phyloP scores from a whole-genome alignment of 2,329 filamentous ascomycete genomes.

The Mycosphaerella arachidis region DNA sequence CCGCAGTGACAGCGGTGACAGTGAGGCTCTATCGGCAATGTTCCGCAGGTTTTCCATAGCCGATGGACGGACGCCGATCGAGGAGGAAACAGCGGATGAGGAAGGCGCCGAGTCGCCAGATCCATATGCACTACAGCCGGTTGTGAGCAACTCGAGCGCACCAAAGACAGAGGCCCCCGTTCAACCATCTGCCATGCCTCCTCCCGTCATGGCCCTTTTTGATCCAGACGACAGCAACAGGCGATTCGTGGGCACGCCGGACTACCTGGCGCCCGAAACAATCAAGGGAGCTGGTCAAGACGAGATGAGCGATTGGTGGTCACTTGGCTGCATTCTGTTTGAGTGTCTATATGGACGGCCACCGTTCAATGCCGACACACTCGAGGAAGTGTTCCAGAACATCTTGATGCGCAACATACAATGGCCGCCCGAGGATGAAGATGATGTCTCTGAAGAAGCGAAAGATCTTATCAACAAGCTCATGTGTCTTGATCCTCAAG shows the following conservation, averaged over 20 bases:
- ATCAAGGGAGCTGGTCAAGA: slow-evolving; percentile 94
- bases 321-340: slow-evolving; percentile 95
- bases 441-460: slow-evolving; percentile 73
- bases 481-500: slow-evolving; percentile 75
- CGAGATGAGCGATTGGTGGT: slow-evolving; percentile 99
- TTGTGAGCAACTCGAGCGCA: slow-evolving; percentile 47
- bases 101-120: slow-evolving; percentile 66
- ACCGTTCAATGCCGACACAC: slow-evolving; percentile 84
- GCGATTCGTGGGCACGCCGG: slow-evolving; percentile 91
- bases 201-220: slow-evolving; percentile 88
- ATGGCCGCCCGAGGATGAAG: slow-evolving; percentile 81
- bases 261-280: slow-evolving; percentile 94
- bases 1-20: slow-evolving; percentile 87
- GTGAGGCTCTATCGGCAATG: slow-evolving; percentile 76
- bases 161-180: slow-evolving; percentile 49
- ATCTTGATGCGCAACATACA: slow-evolving; percentile 85
- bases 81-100: slow-evolving; percentile 70
- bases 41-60: slow-evolving; percentile 63
- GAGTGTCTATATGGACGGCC: slow-evolving; percentile 92
- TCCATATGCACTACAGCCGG: slow-evolving; percentile 60
- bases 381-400: slow-evolving; percentile 94
- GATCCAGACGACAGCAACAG: slow-evolving; percentile 91
- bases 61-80: slow-evolving; percentile 59
- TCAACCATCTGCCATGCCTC: slow-evolving; percentile 71
- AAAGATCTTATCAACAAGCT: slow-evolving; percentile 93